phyloP scores from a whole-genome alignment of 768 basidiomycete species.

The Mycena belliarum region DNA sequence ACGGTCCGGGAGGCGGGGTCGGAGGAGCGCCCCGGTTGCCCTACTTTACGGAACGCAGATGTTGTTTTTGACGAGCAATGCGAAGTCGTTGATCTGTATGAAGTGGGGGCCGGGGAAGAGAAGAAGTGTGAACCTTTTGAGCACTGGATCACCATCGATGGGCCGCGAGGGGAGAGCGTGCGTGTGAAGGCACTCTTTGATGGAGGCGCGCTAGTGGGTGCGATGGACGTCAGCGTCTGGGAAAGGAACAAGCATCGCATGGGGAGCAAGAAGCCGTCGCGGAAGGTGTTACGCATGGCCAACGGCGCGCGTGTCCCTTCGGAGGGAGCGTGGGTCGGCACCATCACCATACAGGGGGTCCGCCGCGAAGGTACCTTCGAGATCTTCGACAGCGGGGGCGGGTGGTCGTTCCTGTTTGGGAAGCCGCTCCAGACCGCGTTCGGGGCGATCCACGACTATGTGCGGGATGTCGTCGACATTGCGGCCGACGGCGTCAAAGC shows the following conservation, averaged over 20 bases:
- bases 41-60: no score
- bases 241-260: conserved; percentile 12
- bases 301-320: conserved; percentile 17
- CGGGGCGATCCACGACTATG: conserved; percentile 18
- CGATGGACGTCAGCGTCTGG: conserved; percentile 23
- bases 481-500: no score
- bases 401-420: conserved; percentile 21
- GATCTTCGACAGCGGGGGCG: conserved; percentile 25
- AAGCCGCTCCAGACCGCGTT: conserved; percentile 22
- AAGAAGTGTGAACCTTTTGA: no score
- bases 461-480: no score
- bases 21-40: no score
- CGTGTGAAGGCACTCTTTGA: conserved; percentile 25
- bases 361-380: conserved; percentile 13
- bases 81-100: background rate
- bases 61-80: no score
- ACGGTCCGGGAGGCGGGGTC: no score
- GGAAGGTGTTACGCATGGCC: conserved; percentile 30
- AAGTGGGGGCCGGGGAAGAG: background rate
- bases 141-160: no score
- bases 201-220: conserved; percentile 32
- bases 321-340: no score
- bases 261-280: conserved; percentile 16
- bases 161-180: background rate
- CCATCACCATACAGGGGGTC: background rate